These are phyloP conservation scores for Chimonanthus salicifolius DNA, from an alignment of 164 flowering plant genomes.

Conservation along the genomic window DNA sequence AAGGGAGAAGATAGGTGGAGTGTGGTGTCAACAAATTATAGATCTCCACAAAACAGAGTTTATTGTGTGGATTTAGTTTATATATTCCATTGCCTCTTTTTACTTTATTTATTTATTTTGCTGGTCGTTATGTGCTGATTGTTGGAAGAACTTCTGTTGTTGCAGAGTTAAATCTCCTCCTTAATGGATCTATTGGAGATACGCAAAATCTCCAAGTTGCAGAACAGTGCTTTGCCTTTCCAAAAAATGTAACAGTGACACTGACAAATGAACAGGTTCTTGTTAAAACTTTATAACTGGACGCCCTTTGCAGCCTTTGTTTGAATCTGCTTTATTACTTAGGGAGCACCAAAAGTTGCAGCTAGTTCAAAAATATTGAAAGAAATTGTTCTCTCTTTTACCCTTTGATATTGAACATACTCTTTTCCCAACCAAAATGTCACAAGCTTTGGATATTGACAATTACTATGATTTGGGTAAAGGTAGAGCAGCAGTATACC, in stretches of 20 bases:
- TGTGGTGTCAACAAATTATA: no score
- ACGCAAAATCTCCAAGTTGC: constrained; percentile 30
- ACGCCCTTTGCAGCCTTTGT: neutral
- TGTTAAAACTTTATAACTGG: constrained; percentile 5
- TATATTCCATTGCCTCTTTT: neutral
- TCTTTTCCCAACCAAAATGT: no score
- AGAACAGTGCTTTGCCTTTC: constrained; percentile 74
- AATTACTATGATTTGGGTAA: no score
- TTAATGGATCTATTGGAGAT: constrained; percentile 45
- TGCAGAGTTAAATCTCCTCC: constrained; percentile 39
- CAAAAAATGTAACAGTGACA: constrained; percentile 42
- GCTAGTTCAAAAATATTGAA: no score
- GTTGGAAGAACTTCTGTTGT: constrained; percentile 8
- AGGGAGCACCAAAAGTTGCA: neutral
- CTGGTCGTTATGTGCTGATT: neutral
- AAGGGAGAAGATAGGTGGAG: no score
- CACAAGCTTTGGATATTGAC: no score
- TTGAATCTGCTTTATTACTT: neutral
- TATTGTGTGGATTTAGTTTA: no score
- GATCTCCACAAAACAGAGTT: no score
- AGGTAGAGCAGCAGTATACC: no score
- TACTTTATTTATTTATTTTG: no score
- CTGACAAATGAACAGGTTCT: constrained; percentile 86
- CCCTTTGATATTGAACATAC: no score
- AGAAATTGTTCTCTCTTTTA: no score